Base-by-base conservation (phyloP, 164 flowering plant genomes). In the Piper betle region DNA sequence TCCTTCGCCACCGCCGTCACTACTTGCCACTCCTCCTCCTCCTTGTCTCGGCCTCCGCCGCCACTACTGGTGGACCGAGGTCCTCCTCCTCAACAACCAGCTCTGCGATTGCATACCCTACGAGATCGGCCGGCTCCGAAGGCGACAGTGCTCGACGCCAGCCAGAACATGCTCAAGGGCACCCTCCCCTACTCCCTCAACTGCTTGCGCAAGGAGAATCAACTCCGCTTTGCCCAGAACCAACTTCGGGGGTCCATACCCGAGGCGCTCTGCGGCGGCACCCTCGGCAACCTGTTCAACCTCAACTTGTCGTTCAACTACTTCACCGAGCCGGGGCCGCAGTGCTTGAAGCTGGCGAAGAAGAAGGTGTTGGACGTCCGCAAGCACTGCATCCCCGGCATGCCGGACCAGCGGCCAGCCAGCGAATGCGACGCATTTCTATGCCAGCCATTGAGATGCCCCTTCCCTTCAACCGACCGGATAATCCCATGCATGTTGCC, bases 281-380 rank as follows among this genome's bases (percentile, higher is more conserved):
- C 40, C 1, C 58, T 87, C 46, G 89, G 89, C 17, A 77, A 65
- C 52, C 62, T 87, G 74, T 12, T 50, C 4, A 89, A 87, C 61
- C 81, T 89, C 63, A 87, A 88, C 4, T 64, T 70, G 57, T 81
- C 97, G 46, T 81, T 83, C 60, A 87, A 89, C 74, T 89, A 66
- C 59, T 84, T 89, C 74, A 79, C 81, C 16, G 94, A 82, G 61
- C 94, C 83, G 64, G 82, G 74, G 43, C 82, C 83, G 3, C 58
- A 71, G 37, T 89, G 92, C 72, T 64, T 25, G 62, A 80, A 83
- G 52, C 67, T 87, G 69, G 83, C 86, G 15, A 70, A 82, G 15
- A 78, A 64, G 63, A 77, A 80, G 16, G 57, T 78, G 6, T 78
- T 59, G 18, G 94, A 89, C 65, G 94, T 86, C 57, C 76, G 91